Percentiles rank a stretch among this genome's conserved stretches.
phyloP scores from a whole-genome alignment of 2,329 filamentous ascomycete species.

The Lasiodiplodia theobromae region DNA sequence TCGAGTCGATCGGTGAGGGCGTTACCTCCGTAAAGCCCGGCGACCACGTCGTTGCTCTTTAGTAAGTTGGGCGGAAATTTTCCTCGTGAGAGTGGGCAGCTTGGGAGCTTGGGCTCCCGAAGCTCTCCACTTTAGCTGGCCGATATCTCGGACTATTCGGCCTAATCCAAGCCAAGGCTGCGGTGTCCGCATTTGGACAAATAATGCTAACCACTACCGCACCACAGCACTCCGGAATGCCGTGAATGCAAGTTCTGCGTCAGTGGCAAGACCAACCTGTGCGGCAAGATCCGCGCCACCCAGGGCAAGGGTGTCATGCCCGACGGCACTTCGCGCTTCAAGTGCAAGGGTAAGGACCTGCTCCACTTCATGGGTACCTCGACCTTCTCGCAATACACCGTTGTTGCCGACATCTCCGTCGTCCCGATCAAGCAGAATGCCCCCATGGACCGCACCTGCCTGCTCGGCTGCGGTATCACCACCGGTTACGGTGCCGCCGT shows the following conservation, averaged over 20 bases:
- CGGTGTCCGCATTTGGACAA: conserved; percentile 5
- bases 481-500: conserved; percentile 96
- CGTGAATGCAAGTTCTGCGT: conserved; percentile 99
- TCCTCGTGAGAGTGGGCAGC: background rate
- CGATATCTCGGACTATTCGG: conserved; percentile 5
- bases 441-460: conserved; percentile 92
- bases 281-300: conserved; percentile 97
- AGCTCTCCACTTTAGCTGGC: background rate
- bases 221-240: conserved; percentile 89
- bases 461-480: conserved; percentile 97
- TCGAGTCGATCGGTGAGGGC: conserved; percentile 77
- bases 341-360: conserved; percentile 90
- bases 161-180: background rate
- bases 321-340: conserved; percentile 94
- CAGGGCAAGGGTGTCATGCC: conserved; percentile 98
- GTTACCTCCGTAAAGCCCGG: conserved; percentile 94
- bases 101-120: background rate
- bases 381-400: conserved; percentile 98
- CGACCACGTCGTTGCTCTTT: conserved; percentile 73
- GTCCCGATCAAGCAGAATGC: conserved; percentile 91
- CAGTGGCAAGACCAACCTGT: conserved; percentile 98
- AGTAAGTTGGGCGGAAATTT: conserved; percentile 40
- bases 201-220: background rate
- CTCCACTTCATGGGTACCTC: conserved; percentile 99
- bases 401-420: conserved; percentile 97